A percentile compares a stretch with the other conserved stretches of the same genome.
phyloP scores from a whole-genome alignment of 2,329 filamentous ascomycete genomes.

The Lasiodiplodia citricola region DNA sequence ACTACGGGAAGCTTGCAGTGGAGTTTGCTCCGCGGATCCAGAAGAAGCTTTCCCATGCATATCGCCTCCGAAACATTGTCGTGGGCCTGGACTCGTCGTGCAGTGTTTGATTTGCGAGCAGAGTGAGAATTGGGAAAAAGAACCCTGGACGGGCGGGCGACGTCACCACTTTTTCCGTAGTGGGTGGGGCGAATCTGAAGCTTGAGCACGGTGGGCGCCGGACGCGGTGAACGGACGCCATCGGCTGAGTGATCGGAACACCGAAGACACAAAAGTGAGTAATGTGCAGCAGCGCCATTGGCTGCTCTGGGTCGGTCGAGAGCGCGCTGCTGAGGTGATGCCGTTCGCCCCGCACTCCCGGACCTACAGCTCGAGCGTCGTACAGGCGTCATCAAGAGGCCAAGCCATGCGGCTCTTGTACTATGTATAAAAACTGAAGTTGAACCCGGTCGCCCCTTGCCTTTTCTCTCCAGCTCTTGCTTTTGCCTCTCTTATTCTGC shows the following conservation, averaged over 20 bases:
- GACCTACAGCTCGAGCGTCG: background rate
- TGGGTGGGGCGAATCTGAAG: conserved; percentile 5
- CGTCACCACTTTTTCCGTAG: conserved; percentile 2
- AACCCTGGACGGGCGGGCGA: background rate
- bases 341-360: background rate
- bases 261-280: background rate
- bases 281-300: conserved; percentile 1
- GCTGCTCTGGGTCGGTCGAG: background rate
- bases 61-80: background rate
- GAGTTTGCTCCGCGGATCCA: background rate
- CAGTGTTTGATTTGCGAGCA: no score
- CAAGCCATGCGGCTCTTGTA: background rate
- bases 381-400: background rate
- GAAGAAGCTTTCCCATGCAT: background rate
- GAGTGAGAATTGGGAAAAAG: conserved; percentile 6
- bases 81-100: background rate
- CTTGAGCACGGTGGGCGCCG: background rate
- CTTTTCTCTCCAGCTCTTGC: background rate
- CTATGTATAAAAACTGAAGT: conserved; percentile 2
- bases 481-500: background rate
- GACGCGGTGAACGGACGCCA: background rate
- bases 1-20: no score
- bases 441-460: background rate
- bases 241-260: background rate
- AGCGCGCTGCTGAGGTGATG: conserved; percentile 22